Percentiles rank a stretch among this genome's conserved stretches.
These are phyloP conservation scores for Paraglomus occultum DNA, from an alignment of 192 early-diverging fungal species.

Conservation along the genomic window DNA sequence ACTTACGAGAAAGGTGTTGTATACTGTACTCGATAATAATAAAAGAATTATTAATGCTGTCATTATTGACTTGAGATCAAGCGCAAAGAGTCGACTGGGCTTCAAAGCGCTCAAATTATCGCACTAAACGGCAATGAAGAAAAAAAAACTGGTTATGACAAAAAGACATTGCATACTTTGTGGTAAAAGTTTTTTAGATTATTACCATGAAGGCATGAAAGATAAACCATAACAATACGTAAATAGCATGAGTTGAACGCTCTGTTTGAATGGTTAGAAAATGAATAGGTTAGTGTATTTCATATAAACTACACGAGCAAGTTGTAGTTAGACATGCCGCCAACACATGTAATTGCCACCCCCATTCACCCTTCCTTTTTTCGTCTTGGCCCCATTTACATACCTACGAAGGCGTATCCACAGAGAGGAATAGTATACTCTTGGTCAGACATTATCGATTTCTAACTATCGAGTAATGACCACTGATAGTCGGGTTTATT, in stretches of 20 bases:
- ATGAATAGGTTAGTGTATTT: too few species aligned
- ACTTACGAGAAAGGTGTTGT: conserved; percentile 1
- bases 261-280: not conserved
- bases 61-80: conserved; percentile 22
- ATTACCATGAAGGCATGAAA: conserved; percentile 13
- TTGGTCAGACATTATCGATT: too few species aligned
- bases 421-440: too few species aligned
- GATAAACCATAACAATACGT: conserved; percentile 25
- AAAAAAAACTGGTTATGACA: not conserved
- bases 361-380: too few species aligned
- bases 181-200: not conserved
- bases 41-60: conserved; percentile 17
- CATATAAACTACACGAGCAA: too few species aligned
- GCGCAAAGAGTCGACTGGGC: not conserved
- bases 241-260: conserved; percentile 19
- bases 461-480: too few species aligned
- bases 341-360: too few species aligned
- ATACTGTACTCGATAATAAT: conserved; percentile 7
- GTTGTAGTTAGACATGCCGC: too few species aligned
- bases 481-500: too few species aligned
- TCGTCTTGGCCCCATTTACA: too few species aligned
- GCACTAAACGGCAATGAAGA: conserved; percentile 1
- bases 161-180: not conserved
- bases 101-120: conserved; percentile 2
- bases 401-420: too few species aligned